Base-by-base conservation (phyloP, 495 filamentous ascomycete genomes). In the Lasiosphaeria ovina region DNA sequence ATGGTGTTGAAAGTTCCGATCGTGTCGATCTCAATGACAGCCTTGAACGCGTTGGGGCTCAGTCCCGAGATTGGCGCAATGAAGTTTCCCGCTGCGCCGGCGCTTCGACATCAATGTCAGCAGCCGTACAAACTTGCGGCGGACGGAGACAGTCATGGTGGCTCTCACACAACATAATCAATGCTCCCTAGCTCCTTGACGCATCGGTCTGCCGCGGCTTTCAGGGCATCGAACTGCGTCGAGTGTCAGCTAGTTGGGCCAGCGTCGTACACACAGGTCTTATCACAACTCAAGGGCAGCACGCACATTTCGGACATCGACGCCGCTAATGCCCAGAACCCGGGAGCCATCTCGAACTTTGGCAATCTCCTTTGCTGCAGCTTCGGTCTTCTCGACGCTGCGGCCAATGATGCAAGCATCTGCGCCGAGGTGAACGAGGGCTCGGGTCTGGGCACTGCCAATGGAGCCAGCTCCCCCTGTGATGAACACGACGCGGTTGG, bases 71-170 rank as follows among this genome's bases (percentile, higher is more conserved):
- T 90, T 1, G 93, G 88, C 6, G 93, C 88, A 31, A 98, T 83
- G 80, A 98, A 98, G 74, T 98, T 98, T 38, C 94, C 94, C 11
- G 94, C 94, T 35, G 94, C 94, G 53, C 94, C 94, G 42, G 93
- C 93, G 71, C 91, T 96, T 65, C 50, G 55, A 49, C 31, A 51
- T 32, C 40, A 24, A 48, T 14, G 44, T 49, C n/a, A 57, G 42
- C 33, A 51, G n/a, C 6, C 17, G 31, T 6, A 36, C 17, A 36
- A 10, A 48, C 35, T 16, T 17, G 32, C 42, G 16, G 47, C 62
- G 64, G 66, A 50, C 63, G 52, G n/a, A 53, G 34, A 47, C 33
- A 58, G 17, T 42, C n/a, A 24, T 35, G n/a, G 12, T 11, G 16
- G n/a, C 49, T 48, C 84, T 58, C 77, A 94, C 91, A 98, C 92